Percentiles rank a stretch among this genome's conserved stretches.
These are phyloP conservation scores for Crataegus laevigata DNA, from an alignment of 306 rosid genomes.

Conservation along the genomic window DNA sequence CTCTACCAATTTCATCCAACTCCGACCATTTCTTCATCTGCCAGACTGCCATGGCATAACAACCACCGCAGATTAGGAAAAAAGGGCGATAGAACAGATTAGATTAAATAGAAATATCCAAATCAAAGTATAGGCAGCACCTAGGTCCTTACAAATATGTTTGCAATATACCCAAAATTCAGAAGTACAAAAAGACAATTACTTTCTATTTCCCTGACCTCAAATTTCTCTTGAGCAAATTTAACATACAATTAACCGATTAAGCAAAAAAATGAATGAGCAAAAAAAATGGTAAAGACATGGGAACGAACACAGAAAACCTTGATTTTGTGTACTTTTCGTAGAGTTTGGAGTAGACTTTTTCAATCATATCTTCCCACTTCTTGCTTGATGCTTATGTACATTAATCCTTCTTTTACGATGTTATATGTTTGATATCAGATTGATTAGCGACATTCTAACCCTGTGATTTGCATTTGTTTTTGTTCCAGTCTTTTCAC, in stretches of 20 bases:
- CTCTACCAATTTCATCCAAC: slow-evolving; percentile 41
- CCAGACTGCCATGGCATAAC: neutral
- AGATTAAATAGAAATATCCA: neutral
- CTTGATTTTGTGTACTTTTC: slow-evolving; percentile 70
- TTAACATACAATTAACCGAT: neutral
- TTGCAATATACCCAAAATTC: neutral
- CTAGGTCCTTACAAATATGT: neutral
- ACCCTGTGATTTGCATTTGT: slow-evolving; percentile 20
- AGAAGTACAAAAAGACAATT: neutral
- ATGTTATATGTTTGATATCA: neutral
- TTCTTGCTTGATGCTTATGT: neutral
- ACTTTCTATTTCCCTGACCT: neutral
- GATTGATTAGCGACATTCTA: slow-evolving; percentile 14
- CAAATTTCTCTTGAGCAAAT: neutral
- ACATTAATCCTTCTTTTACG: slow-evolving; percentile 2
- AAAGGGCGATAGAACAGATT: neutral
- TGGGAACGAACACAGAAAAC: slow-evolving; percentile 16
- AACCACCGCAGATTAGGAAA: neutral
- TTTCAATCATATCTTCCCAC: neutral
- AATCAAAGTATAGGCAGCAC: neutral
- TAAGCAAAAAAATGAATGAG: neutral
- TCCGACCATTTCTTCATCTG: slow-evolving; percentile 55
- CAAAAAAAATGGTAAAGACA: neutral
- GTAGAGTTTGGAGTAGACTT: slow-evolving; percentile 67
- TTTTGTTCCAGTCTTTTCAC: slow-evolving; percentile 45